Percentiles rank a stretch among this genome's conserved stretches.
phyloP scores from a whole-genome alignment of 2,329 filamentous ascomycete species.

The Neonectria magnoliae region DNA sequence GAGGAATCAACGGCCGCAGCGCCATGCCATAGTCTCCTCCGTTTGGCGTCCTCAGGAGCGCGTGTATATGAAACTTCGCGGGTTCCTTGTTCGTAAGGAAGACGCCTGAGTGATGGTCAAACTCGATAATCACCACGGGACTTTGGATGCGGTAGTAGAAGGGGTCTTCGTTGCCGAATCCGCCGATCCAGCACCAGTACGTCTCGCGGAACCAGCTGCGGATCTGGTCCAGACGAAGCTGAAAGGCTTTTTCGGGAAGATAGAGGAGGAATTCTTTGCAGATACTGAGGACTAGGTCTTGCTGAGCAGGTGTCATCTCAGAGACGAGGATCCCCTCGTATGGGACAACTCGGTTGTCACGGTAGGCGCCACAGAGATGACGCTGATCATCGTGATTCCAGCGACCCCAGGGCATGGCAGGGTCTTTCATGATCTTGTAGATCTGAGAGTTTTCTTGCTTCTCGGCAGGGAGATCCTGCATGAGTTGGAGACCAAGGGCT shows the following conservation, averaged over 20 bases:
- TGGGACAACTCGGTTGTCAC: conserved; percentile 80
- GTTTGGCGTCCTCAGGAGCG: conserved; percentile 76
- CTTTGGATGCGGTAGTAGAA: conserved; percentile 85
- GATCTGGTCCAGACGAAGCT: conserved; percentile 64
- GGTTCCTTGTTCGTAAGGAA: conserved; percentile 79
- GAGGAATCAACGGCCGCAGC: conserved; percentile 51
- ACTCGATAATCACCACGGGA: conserved; percentile 78
- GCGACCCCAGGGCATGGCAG: conserved; percentile 71
- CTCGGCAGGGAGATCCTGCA: conserved; percentile 67
- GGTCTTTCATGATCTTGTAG: conserved; percentile 70
- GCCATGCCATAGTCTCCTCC: conserved; percentile 78
- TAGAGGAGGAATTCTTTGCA: conserved; percentile 74
- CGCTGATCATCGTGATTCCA: conserved; percentile 87
- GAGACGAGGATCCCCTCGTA: conserved; percentile 73
- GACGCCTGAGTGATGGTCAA: conserved; percentile 83
- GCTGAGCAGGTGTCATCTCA: conserved; percentile 58
- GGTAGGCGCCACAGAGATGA: conserved; percentile 80
- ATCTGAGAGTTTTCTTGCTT: conserved; percentile 63
- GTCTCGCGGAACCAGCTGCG: conserved; percentile 72
- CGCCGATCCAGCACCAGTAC: conserved; percentile 83
- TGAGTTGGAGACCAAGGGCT: conserved; percentile 70
- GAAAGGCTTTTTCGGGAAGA: conserved; percentile 66
- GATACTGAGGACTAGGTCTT: conserved; percentile 65
- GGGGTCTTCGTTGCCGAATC: conserved; percentile 70
- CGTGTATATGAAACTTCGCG: conserved; percentile 83